Conservation (phyloP, 2,329 filamentous ascomycete genomes). For the Nothophaeocryptopus gaeumannii region DNA sequence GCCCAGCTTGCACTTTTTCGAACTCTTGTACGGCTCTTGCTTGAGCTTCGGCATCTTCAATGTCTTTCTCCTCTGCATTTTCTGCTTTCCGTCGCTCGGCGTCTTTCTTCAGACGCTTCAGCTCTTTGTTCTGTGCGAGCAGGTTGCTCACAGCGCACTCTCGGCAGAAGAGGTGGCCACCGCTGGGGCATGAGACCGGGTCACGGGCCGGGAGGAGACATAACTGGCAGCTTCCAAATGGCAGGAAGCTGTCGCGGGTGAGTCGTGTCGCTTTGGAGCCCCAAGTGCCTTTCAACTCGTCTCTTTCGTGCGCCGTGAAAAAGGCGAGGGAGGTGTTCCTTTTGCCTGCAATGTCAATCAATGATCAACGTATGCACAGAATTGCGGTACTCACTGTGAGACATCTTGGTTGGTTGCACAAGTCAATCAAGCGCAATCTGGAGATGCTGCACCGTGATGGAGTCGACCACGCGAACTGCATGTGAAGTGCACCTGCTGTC, state of each 20-base stretch:
- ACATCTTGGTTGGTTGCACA: conserved; percentile 5
- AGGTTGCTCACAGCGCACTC: conserved; percentile 91
- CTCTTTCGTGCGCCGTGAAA: conserved; percentile 89
- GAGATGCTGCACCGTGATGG: neutral
- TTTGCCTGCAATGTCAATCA: conserved; percentile 50
- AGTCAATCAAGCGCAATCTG: neutral
- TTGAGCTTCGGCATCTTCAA: conserved; percentile 66
- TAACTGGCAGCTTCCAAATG: conserved; percentile 83
- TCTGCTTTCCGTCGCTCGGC: conserved; percentile 57
- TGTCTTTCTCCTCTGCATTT: conserved; percentile 60
- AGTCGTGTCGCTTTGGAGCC: conserved; percentile 78
- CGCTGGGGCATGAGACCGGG: conserved; percentile 73
- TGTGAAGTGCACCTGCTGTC: too few species aligned
- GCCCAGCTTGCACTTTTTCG: conserved; percentile 73
- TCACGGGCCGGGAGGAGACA: conserved; percentile 79
- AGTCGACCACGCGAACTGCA: neutral
- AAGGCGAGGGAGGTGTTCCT: conserved; percentile 88
- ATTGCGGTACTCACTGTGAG: conserved; percentile 11
- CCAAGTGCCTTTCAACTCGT: conserved; percentile 78
- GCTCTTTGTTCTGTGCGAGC: conserved; percentile 86
- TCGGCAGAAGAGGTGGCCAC: conserved; percentile 89
- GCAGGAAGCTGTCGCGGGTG: conserved; percentile 84
- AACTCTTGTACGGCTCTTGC: conserved; percentile 74
- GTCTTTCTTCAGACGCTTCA: conserved; percentile 72
- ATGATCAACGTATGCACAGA: neutral